These are phyloP conservation scores for Themeda triandra DNA, from an alignment of 176 grass and related monocot genomes.

Conservation along the genomic window DNA sequence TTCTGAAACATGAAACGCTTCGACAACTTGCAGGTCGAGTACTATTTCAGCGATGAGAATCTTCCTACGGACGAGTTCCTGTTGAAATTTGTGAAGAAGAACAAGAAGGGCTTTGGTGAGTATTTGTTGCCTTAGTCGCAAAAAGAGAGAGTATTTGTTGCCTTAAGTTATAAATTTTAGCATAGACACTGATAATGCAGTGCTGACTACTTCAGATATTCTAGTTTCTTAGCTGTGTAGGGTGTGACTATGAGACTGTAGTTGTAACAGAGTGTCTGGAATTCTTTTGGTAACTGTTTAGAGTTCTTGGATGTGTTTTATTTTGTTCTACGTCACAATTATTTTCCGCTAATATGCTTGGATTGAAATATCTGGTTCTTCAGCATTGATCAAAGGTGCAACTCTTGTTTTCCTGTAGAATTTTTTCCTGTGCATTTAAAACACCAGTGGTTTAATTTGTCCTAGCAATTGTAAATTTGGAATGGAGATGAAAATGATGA, in stretches of 20 bases:
- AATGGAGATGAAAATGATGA: constrained; percentile 76
- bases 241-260: not conserved
- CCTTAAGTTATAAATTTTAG: not conserved
- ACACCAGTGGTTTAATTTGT: not conserved
- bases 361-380: not conserved
- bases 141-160: constrained; percentile 36
- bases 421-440: not conserved
- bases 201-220: not conserved
- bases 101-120: constrained; percentile 77
- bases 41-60: constrained; percentile 96
- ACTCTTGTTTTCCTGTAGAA: not conserved
- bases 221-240: not conserved
- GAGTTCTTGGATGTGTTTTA: too few species aligned
- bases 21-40: constrained; percentile 65
- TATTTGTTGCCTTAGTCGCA: constrained; percentile 21
- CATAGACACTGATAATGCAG: not conserved
- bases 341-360: not conserved
- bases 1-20: not conserved
- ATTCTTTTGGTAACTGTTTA: not conserved
- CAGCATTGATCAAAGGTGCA: not conserved
- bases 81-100: constrained; percentile 73
- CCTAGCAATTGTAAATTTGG: not conserved
- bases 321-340: not conserved
- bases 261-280: not conserved
- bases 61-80: constrained; percentile 71